phyloP scores from a whole-genome alignment of 2,329 filamentous ascomycete genomes.

The Pseudocercospora crystallina region DNA sequence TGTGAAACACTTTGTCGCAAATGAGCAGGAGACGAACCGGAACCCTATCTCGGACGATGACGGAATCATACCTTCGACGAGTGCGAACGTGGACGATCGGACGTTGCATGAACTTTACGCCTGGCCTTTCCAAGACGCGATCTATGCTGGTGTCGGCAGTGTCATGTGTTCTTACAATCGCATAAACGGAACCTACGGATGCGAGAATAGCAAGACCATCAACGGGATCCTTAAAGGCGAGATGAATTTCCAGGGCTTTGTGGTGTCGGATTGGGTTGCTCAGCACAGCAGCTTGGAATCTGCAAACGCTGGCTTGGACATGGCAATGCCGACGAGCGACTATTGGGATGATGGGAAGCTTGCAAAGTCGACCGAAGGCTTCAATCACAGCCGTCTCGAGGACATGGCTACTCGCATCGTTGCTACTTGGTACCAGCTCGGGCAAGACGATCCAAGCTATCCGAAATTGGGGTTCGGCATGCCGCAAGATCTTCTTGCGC shows the following conservation, averaged over 20 bases:
- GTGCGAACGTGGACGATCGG: slow-evolving; percentile 60
- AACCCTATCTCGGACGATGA: slow-evolving; percentile 36
- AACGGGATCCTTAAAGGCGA: slow-evolving; percentile 73
- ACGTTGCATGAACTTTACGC: slow-evolving; percentile 70
- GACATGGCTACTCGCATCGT: slow-evolving; percentile 60
- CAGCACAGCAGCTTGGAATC: slow-evolving; percentile 61
- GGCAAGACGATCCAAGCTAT: slow-evolving; percentile 48
- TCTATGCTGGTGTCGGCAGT: slow-evolving; percentile 49
- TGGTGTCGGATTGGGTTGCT: slow-evolving; percentile 70
- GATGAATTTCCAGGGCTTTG: slow-evolving; percentile 69
- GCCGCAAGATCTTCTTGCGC: slow-evolving; percentile 48
- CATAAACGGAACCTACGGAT: slow-evolving; percentile 53
- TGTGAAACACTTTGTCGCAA: slow-evolving; percentile 59
- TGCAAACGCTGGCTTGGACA: slow-evolving; percentile 64
- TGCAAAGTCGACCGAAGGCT: slow-evolving; percentile 61
- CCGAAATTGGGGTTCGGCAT: slow-evolving; percentile 50
- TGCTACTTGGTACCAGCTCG: slow-evolving; percentile 58
- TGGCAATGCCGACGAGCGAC: slow-evolving; percentile 61
- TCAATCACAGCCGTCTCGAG: slow-evolving; percentile 53
- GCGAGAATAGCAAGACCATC: slow-evolving; percentile 67
- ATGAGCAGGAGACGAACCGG: slow-evolving; percentile 52
- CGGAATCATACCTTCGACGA: slow-evolving; percentile 30
- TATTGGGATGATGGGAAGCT: slow-evolving; percentile 45
- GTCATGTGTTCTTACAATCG: slow-evolving; percentile 40
- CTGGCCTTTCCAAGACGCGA: slow-evolving; percentile 53